These are phyloP conservation scores for Eucalyptus leucophloia DNA, from an alignment of 345 rosid genomes.

Conservation along the genomic window DNA sequence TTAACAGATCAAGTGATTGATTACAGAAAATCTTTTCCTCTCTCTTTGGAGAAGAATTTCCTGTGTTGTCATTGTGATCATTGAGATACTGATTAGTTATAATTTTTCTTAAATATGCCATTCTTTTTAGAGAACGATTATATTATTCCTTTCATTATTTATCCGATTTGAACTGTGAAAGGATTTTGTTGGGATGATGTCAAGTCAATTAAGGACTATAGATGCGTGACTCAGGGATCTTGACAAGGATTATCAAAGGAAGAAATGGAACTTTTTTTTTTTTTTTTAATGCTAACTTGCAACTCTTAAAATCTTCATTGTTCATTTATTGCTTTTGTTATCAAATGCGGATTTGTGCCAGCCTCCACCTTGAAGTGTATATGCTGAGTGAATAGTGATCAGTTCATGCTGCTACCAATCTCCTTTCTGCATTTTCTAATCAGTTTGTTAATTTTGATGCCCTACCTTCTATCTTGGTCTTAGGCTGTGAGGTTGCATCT, in stretches of 20 bases:
- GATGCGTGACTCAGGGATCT: background rate
- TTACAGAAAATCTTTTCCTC: background rate
- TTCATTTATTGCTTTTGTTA: background rate
- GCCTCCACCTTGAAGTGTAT: background rate
- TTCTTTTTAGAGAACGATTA: background rate
- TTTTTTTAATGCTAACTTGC: background rate
- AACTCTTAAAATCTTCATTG: background rate
- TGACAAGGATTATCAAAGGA: background rate
- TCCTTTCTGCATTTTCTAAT: background rate
- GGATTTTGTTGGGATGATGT: background rate
- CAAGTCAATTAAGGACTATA: background rate
- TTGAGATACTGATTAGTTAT: background rate
- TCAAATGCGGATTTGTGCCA: background rate
- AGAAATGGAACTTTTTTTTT: background rate
- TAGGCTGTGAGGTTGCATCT: slow-evolving; percentile 71
- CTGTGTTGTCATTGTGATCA: background rate
- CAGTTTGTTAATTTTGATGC: background rate
- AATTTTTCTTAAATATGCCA: background rate
- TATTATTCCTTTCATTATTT: background rate
- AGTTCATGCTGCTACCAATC: background rate
- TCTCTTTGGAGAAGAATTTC: background rate
- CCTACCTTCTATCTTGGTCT: background rate
- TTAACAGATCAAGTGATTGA: background rate
- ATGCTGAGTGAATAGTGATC: background rate
- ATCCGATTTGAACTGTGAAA: background rate